Conservation (phyloP, 257 asterid species). For the Solanum paucissectum region DNA sequence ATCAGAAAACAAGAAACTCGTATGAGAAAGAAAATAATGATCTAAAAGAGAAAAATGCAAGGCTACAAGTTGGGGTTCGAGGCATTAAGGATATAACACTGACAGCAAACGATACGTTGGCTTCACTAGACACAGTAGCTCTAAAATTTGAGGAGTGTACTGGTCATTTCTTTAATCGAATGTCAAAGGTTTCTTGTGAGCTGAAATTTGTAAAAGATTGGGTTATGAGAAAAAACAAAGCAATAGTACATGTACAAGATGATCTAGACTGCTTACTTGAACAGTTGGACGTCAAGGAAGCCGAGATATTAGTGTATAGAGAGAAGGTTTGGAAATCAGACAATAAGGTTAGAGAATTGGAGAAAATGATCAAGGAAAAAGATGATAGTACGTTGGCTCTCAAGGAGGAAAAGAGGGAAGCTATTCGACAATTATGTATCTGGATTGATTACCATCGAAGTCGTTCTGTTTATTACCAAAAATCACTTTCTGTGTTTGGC, state of each 20-base stretch:
- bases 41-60: constrained; percentile 13
- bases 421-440: constrained; percentile 82
- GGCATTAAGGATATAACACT: constrained; percentile 35
- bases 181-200: constrained; percentile 61
- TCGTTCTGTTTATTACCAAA: constrained; percentile 63
- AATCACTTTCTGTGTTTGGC: constrained; percentile 35
- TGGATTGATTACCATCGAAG: constrained; percentile 86
- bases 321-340: constrained; percentile 65
- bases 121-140: constrained; percentile 42
- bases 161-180: constrained; percentile 46
- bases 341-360: constrained; percentile 55
- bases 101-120: constrained; percentile 39
- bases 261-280: constrained; percentile 45
- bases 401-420: constrained; percentile 78
- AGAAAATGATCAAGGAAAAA: constrained; percentile 38
- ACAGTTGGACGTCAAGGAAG: constrained; percentile 63
- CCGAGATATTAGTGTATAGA: constrained; percentile 42
- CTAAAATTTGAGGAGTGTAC: constrained; percentile 45
- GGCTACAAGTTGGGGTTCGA: constrained; percentile 14
- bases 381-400: constrained; percentile 55
- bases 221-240: constrained; percentile 54
- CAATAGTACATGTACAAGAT: constrained; percentile 20
- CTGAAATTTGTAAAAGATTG: constrained; percentile 57
- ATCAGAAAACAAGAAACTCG: constrained; percentile 27
- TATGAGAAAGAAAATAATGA: constrained; percentile 35